Evolutionary conservation across 805 yeast genomes (phyloP), one percentile per base, ranked within the genome.

Genomic region (Middelhovenomyces tepae): DNA sequence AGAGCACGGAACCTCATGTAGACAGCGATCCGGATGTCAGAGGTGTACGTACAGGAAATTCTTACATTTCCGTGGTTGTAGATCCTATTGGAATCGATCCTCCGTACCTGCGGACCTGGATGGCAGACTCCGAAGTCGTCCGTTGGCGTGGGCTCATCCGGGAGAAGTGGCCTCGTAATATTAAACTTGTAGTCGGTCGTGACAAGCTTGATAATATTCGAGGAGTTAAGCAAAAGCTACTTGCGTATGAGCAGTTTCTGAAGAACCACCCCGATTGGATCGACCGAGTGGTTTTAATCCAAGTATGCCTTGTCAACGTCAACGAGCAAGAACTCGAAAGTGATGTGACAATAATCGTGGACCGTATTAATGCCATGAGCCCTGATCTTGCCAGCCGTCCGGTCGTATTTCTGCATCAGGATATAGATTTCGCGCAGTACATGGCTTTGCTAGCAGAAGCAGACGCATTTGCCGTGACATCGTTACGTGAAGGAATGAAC

Each of bases 401-500:
- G 1, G 94, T 91, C 4, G 85, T 85, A 1, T 69, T 87, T 21
- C 61, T 91, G 30, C 89, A 84, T 44, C 93, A 85, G 54, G 96
- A 89, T 45, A 73, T 91, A 34, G 87, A 76, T 23, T 89, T 83
- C 52, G 80, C 75, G 36, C 97, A 91, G 57, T 91, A 91, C 52
- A 56, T 91, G 38, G 97, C 95, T 0, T 60, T 91, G 31, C 69
- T 82, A 28, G 62, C 75, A 22, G 96, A 86, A 51, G 95, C 97
- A 1, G 93, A 84, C 44, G 65, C 75, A 1, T 91, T 91, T 50
- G 75, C 82, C 27, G 95, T 89, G 2, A 77, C 93, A 7, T 82
- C 95, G 1, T 71, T 89, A 67, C 76, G 98, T 52, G 98, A 91
- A 56, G 98, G 98, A 16, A 82, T 91, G 86, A 91, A 91, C 48